These are phyloP conservation scores for Aspergillus fumigatus DNA, from an alignment of 2,329 filamentous ascomycete genomes.

Conservation along the genomic window DNA sequence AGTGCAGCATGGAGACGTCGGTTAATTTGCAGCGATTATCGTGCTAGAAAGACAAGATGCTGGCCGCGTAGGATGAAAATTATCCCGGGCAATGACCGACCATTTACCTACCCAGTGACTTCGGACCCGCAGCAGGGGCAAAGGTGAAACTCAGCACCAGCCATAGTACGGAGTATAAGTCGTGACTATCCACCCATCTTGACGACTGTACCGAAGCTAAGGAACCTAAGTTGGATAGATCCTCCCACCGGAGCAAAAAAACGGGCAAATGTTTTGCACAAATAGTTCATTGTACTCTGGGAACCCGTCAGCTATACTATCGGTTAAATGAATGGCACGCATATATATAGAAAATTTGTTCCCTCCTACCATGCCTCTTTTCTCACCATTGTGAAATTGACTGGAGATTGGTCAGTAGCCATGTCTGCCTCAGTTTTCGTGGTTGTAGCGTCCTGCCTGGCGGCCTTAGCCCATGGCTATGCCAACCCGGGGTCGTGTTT, in stretches of 20 bases:
- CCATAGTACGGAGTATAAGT: neutral
- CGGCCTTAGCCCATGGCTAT: constrained; percentile 22
- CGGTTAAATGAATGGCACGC: neutral
- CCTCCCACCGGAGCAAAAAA: neutral
- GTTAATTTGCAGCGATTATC: neutral
- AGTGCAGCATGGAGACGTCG: neutral
- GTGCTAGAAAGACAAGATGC: neutral
- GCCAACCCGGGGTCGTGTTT: constrained; percentile 28
- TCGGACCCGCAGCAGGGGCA: neutral
- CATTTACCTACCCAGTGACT: neutral
- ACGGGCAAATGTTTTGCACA: neutral
- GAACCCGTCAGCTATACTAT: neutral
- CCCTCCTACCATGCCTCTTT: neutral
- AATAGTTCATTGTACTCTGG: neutral
- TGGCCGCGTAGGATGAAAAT: neutral
- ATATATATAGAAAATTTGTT: neutral
- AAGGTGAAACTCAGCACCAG: neutral
- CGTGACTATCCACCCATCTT: neutral
- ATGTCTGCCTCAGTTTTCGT: neutral
- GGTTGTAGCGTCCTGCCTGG: neutral
- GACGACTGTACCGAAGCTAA: neutral
- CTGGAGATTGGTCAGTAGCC: neutral
- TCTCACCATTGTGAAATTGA: neutral
- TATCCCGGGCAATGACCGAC: neutral
- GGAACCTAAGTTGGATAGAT: neutral